Percentiles rank a stretch among this genome's conserved stretches.
phyloP scores from a whole-genome alignment of 2,329 filamentous ascomycete genomes.

The Hypoxylon sp. region DNA sequence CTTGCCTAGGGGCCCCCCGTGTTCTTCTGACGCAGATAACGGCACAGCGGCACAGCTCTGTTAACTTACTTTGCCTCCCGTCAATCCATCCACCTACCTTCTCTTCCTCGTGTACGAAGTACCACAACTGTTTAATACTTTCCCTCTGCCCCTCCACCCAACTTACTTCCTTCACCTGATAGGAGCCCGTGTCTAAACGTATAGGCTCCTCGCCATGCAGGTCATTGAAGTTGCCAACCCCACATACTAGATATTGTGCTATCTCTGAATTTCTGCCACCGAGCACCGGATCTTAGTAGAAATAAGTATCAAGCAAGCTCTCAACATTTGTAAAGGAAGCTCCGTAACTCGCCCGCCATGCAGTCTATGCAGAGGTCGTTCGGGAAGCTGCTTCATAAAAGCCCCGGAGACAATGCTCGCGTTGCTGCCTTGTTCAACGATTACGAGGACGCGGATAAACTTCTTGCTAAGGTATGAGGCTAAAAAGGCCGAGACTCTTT shows the following conservation, averaged over 20 bases:
- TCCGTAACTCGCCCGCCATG: constrained; percentile 59
- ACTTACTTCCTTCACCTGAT: constrained; percentile 2
- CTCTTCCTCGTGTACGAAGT: background rate
- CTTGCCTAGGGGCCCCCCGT: constrained; percentile 15
- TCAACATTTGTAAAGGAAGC: constrained; percentile 4
- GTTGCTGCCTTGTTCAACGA: constrained; percentile 80
- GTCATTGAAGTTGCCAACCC: constrained; percentile 28
- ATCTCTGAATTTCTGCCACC: constrained; percentile 2
- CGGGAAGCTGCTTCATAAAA: constrained; percentile 74
- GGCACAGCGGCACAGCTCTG: constrained; percentile 15
- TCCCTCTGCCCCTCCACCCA: constrained; percentile 6
- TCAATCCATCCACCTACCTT: constrained; percentile 2
- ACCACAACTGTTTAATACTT: constrained; percentile 3
- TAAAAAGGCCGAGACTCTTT: constrained; percentile 1
- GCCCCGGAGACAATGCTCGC: constrained; percentile 80
- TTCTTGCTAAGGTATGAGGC: constrained; percentile 73
- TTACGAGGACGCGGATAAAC: constrained; percentile 82
- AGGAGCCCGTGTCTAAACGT: background rate
- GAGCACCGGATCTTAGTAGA: constrained; percentile 5
- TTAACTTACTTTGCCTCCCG: constrained; percentile 2
- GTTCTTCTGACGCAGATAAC: constrained; percentile 4
- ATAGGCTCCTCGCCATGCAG: constrained; percentile 20
- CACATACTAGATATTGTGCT: constrained; percentile 17
- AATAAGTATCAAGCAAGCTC: constrained; percentile 2
- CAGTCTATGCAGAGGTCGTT: constrained; percentile 80